Percentiles rank a stretch among this genome's conserved stretches.
Evolutionary conservation across 306 rosid species (phyloP).

Genomic region (Acacia confusa): DNA sequence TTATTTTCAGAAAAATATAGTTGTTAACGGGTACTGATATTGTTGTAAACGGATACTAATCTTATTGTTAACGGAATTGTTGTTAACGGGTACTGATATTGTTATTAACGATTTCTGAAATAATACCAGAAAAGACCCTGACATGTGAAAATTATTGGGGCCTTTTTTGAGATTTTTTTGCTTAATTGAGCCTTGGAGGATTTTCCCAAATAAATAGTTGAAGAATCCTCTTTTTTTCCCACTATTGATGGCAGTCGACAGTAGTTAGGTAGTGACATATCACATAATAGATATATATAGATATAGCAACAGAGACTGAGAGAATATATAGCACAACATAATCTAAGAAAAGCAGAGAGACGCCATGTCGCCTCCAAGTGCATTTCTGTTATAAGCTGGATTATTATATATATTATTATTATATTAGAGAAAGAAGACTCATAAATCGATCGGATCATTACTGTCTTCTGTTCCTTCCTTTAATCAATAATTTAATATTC

Average conservation of each 20-base stretch:
- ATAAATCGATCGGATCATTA: not conserved
- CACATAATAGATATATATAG: not conserved
- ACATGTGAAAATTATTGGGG: no score
- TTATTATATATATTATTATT: not conserved
- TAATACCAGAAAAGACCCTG: no score
- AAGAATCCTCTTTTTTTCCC: constrained; percentile 11
- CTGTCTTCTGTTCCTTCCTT: constrained; percentile 16
- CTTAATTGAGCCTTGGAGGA: no score
- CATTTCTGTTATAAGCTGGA: constrained; percentile 6
- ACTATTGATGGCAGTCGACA: not conserved
- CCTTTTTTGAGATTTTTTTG: no score
- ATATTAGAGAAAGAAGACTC: not conserved
- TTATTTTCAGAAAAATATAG: no score
- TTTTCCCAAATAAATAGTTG: no score
- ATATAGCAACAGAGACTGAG: not conserved
- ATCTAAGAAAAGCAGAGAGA: not conserved
- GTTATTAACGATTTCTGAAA: no score
- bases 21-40: no score
- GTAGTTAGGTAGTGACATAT: not conserved
- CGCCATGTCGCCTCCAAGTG: not conserved
- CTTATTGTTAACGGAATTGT: no score
- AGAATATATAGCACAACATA: not conserved
- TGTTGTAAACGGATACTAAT: no score
- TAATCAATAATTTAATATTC: constrained; percentile 7
- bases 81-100: no score